phyloP scores from a whole-genome alignment of 371 early-diverging fungal genomes.

The Mucor sp. region DNA sequence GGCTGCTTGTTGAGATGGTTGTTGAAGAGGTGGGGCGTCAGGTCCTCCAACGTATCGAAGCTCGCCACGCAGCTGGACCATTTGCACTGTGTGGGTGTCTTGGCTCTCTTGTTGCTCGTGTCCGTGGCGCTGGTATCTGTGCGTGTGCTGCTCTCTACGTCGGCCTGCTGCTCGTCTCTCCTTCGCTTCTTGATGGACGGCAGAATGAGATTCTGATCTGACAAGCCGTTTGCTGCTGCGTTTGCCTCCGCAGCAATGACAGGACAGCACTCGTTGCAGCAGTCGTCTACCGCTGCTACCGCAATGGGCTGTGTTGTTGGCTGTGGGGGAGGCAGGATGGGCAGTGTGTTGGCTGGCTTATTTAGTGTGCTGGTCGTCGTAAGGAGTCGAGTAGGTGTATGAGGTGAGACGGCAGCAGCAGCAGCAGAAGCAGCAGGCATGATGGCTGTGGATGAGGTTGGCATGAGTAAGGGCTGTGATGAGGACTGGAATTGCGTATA shows the following conservation, averaged over 20 bases:
- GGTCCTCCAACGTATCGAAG: slow-evolving; percentile 72
- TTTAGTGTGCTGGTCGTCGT: background rate
- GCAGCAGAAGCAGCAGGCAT: background rate
- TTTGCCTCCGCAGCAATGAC: slow-evolving; percentile 2
- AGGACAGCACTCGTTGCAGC: slow-evolving; percentile 26
- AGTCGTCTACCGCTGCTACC: slow-evolving; percentile 22
- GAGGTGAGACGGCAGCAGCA: background rate
- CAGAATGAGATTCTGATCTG: background rate
- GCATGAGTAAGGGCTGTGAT: background rate
- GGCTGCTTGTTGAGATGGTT: slow-evolving; percentile 60
- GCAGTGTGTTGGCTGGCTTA: background rate
- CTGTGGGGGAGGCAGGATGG: background rate
- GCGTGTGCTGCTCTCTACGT: background rate
- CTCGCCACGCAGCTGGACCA: slow-evolving; percentile 84
- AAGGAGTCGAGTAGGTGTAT: background rate
- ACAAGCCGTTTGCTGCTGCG: background rate
- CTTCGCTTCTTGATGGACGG: background rate
- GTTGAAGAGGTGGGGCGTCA: slow-evolving; percentile 81
- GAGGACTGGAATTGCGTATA: background rate
- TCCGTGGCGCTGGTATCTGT: background rate
- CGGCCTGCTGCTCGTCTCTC: background rate
- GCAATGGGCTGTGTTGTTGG: slow-evolving; percentile 15
- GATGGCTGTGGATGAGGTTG: background rate
- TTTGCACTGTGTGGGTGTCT: slow-evolving; percentile 48
- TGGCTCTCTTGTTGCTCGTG: background rate